Evolutionary conservation across 768 basidiomycete species (phyloP).

Genomic region (Boletus tylopilopsis): DNA sequence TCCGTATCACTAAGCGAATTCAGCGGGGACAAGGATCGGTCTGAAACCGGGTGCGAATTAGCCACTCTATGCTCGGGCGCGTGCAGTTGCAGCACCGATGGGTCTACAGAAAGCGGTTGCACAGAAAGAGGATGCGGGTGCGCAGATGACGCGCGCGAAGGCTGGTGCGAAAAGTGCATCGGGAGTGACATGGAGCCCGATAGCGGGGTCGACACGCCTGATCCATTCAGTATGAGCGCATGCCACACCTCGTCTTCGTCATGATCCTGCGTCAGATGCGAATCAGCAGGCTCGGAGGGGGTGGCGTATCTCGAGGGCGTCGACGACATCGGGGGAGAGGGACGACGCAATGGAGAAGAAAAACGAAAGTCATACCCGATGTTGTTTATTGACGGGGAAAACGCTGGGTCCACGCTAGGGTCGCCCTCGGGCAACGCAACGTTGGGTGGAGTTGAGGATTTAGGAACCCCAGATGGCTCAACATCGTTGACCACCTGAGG

Average conservation of each 20-base stretch:
- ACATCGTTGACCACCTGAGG: background rate
- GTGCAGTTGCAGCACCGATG: constrained; percentile 9
- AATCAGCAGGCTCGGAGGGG: constrained; percentile 5
- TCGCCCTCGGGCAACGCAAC: background rate
- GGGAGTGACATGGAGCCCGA: background rate
- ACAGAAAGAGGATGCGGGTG: background rate
- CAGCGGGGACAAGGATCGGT: constrained; percentile 12
- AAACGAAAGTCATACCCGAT: background rate
- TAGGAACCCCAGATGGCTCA: background rate
- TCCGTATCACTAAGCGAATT: constrained; percentile 11
- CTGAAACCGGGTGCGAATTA: background rate
- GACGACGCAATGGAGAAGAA: background rate
- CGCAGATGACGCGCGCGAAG: constrained; percentile 3
- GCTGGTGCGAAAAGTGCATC: background rate
- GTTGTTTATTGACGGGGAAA: background rate
- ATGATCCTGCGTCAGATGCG: constrained; percentile 1
- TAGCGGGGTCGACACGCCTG: constrained; percentile 11
- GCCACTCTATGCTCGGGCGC: background rate
- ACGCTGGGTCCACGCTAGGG: background rate
- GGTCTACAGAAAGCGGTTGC: background rate
- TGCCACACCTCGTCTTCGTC: constrained; percentile 22
- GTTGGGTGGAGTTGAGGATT: background rate
- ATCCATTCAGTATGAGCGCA: constrained; percentile 13
- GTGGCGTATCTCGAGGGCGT: constrained; percentile 6
- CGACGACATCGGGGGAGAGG: background rate